Conservation (phyloP, 2,329 filamentous ascomycete species). For the Apiospora saccharicola region DNA sequence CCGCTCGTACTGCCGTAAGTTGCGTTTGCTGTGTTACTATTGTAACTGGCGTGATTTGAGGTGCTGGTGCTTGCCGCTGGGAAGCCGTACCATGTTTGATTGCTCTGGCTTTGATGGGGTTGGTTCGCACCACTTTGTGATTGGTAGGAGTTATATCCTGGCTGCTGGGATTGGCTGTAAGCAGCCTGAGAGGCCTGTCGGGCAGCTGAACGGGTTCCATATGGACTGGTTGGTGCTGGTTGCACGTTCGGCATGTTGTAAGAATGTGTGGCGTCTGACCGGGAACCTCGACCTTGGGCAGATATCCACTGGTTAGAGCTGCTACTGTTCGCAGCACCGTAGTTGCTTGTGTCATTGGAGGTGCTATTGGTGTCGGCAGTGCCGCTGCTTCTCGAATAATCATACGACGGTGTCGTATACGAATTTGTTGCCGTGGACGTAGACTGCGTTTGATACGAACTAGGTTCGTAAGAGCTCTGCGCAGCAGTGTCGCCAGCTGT, state of each 20-base stretch:
- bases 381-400: slow-evolving; percentile 37
- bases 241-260: slow-evolving; percentile 34
- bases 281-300: slow-evolving; percentile 34
- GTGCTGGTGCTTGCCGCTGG: slow-evolving; percentile 33
- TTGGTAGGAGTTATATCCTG: slow-evolving; percentile 39
- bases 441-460: slow-evolving; percentile 37
- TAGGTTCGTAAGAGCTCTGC: slow-evolving; percentile 38
- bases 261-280: slow-evolving; percentile 31
- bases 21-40: slow-evolving; percentile 33
- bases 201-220: slow-evolving; percentile 38
- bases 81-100: slow-evolving; percentile 47
- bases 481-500: slow-evolving; percentile 31
- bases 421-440: slow-evolving; percentile 37
- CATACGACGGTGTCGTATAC: slow-evolving; percentile 38
- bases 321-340: slow-evolving; percentile 30
- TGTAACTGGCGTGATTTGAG: slow-evolving; percentile 34
- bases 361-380: slow-evolving; percentile 38
- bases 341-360: slow-evolving; percentile 33
- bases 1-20: slow-evolving; percentile 29
- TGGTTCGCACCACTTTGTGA: slow-evolving; percentile 24
- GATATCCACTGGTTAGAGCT: slow-evolving; percentile 38
- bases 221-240: slow-evolving; percentile 34
- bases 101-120: slow-evolving; percentile 34
- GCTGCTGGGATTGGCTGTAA: slow-evolving; percentile 41
- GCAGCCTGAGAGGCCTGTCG: slow-evolving; percentile 35